Percentiles rank a stretch among this genome's conserved stretches.
These are phyloP conservation scores for Alternaria atra DNA, from an alignment of 2,329 filamentous ascomycete species.

Conservation along the genomic window DNA sequence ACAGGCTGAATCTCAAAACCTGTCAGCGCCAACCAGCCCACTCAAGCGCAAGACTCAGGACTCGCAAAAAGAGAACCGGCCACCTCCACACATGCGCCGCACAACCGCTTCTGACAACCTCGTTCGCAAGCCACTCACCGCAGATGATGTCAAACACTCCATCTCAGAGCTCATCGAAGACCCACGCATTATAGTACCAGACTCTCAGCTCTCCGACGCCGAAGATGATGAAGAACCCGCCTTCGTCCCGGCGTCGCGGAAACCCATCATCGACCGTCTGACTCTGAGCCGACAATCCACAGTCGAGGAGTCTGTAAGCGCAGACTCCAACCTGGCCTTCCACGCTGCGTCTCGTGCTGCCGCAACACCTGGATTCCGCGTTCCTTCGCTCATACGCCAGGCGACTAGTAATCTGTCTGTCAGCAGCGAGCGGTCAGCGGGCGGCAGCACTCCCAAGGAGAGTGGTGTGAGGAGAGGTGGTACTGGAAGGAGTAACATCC, in stretches of 20 bases:
- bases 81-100: conserved; percentile 69
- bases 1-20: conserved; percentile 36
- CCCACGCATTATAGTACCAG: conserved; percentile 63
- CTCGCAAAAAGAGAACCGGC: conserved; percentile 54
- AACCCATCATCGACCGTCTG: conserved; percentile 75
- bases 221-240: conserved; percentile 46
- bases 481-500: conserved; percentile 67
- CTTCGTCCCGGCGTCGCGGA: conserved; percentile 49
- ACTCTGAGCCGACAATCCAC: conserved; percentile 67
- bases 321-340: conserved; percentile 64
- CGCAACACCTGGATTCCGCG: conserved; percentile 62
- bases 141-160: conserved; percentile 83
- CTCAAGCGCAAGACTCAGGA: conserved; percentile 56
- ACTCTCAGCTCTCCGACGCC: conserved; percentile 56
- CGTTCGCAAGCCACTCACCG: conserved; percentile 72
- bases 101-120: conserved; percentile 63
- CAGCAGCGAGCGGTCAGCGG: conserved; percentile 47
- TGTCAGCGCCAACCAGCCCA: conserved; percentile 32
- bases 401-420: conserved; percentile 68
- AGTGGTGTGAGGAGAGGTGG: conserved; percentile 58
- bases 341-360: conserved; percentile 54
- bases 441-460: conserved; percentile 33
- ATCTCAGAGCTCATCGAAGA: conserved; percentile 84
- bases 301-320: conserved; percentile 33
- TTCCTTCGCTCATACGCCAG: conserved; percentile 75